These are phyloP conservation scores for Amphirosellinia nigrospora DNA, from an alignment of 495 filamentous ascomycete species.

Conservation along the genomic window DNA sequence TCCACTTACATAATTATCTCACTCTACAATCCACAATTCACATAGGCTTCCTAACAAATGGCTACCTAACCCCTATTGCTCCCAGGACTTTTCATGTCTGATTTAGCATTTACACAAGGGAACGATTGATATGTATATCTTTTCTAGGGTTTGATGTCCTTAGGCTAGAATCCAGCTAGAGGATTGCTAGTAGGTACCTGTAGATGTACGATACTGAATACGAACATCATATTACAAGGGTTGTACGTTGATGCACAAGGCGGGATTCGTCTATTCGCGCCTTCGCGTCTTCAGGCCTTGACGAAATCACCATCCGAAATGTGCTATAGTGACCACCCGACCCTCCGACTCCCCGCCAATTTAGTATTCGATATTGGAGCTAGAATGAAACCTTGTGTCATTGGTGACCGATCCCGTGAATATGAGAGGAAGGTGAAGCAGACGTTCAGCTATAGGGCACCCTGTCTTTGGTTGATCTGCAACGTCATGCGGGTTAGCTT, in stretches of 20 bases:
- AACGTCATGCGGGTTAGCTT: neutral
- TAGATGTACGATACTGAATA: neutral
- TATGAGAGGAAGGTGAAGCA: neutral
- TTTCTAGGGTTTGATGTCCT: neutral
- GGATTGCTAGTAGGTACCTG: too few relatives aligned
- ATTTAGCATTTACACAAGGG: neutral
- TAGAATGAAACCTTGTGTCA: neutral
- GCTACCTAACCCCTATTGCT: neutral
- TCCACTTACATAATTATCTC: neutral
- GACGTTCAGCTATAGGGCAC: neutral
- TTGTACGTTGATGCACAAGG: neutral
- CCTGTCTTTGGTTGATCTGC: neutral
- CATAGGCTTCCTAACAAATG: neutral
- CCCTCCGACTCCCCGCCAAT: slow-evolving; percentile 5
- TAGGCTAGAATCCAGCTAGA: too few relatives aligned
- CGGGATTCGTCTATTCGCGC: neutral
- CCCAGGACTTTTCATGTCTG: neutral
- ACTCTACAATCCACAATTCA: neutral
- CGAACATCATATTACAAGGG: neutral
- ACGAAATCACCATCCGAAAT: neutral
- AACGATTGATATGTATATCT: neutral
- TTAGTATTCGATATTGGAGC: neutral
- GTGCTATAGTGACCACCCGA: slow-evolving; percentile 3
- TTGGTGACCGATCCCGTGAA: neutral
- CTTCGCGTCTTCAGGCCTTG: neutral